Evolutionary conservation across 768 basidiomycete species (phyloP).

Genomic region (Sporobolomyces phaffii): DNA sequence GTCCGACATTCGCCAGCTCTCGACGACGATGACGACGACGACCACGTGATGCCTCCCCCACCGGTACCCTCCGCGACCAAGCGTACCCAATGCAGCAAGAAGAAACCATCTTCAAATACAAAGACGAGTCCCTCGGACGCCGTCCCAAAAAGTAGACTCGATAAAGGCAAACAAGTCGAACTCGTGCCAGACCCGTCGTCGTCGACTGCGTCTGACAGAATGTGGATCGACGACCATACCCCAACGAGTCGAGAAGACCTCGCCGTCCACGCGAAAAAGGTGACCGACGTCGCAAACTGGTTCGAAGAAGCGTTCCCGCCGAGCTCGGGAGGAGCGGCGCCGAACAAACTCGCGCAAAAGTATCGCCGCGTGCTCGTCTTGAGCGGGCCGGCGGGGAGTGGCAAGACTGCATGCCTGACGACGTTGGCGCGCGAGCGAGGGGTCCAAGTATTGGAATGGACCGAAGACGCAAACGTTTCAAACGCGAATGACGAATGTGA

Average conservation of each 20-base stretch:
- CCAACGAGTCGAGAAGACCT: too few species aligned
- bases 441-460: constrained; percentile 71
- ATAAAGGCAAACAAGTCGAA: too few species aligned
- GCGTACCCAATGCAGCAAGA: too few species aligned
- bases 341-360: constrained; percentile 55
- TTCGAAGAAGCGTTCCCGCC: constrained; percentile 39
- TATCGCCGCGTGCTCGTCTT: constrained; percentile 80
- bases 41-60: background rate
- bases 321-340: background rate
- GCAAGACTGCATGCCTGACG: constrained; percentile 78
- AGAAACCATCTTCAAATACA: background rate
- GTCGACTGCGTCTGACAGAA: background rate
- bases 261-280: constrained; percentile 44
- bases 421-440: constrained; percentile 67
- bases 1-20: background rate
- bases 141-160: too few species aligned
- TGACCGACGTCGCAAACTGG: constrained; percentile 45
- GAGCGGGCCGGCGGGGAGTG: constrained; percentile 82
- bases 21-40: background rate
- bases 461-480: background rate
- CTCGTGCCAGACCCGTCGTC: constrained; percentile 4
- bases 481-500: constrained; percentile 27
- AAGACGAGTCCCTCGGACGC: constrained; percentile 15
- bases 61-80: background rate
- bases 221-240: too few species aligned